Percentiles rank a stretch among this genome's conserved stretches.
These are phyloP conservation scores for Eucalyptus erythrocorys DNA, from an alignment of 345 rosid genomes.

Conservation along the genomic window DNA sequence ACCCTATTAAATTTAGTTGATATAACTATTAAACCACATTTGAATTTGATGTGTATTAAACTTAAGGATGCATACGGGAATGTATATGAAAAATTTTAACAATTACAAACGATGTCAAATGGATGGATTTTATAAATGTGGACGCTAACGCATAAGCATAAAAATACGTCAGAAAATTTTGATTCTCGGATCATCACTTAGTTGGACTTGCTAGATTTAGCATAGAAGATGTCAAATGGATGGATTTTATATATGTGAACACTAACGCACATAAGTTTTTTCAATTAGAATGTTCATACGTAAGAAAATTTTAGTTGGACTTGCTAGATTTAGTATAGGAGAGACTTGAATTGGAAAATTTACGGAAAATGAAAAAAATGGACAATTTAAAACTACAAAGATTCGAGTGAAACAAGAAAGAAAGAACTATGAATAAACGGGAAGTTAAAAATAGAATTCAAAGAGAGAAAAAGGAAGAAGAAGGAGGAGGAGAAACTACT, in stretches of 20 bases:
- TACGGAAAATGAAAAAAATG: not conserved
- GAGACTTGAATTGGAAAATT: not conserved
- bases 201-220: not conserved
- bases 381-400: not conserved
- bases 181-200: fast-evolving
- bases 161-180: fast-evolving
- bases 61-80: fast-evolving
- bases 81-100: not conserved
- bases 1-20: not conserved
- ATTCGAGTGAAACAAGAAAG: not conserved
- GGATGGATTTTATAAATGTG: not conserved
- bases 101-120: fast-evolving
- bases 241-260: no score
- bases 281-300: no score
- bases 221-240: no score
- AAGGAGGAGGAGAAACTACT: not conserved
- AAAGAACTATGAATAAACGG: not conserved
- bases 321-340: not conserved
- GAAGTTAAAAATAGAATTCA: not conserved
- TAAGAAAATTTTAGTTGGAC: not conserved
- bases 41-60: not conserved
- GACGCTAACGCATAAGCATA: no score
- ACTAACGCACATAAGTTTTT: no score
- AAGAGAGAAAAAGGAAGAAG: not conserved
- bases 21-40: fast-evolving